Evolutionary conservation across 2,329 filamentous ascomycete species (phyloP).

Genomic region (Pestalotiopsis sp.): DNA sequence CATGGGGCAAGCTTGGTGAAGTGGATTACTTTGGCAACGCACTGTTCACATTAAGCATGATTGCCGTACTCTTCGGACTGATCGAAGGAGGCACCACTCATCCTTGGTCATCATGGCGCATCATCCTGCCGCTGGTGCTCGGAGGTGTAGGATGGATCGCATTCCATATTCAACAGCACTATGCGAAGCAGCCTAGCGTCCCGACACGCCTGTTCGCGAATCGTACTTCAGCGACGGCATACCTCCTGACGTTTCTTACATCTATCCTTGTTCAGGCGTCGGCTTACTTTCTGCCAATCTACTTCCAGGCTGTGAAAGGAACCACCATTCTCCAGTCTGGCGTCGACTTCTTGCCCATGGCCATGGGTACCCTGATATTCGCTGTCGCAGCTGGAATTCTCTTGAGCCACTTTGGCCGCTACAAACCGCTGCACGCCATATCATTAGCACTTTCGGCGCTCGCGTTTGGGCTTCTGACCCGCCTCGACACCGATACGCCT

Average conservation of each 20-base stretch:
- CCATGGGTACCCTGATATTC: conserved; percentile 18
- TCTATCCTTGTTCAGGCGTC: conserved; percentile 36
- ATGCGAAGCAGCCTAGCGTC: neutral
- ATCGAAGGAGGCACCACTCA: neutral
- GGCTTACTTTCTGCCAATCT: conserved; percentile 45
- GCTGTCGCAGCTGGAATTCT: conserved; percentile 24
- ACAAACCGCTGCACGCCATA: neutral
- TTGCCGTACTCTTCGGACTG: neutral
- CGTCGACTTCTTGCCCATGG: conserved; percentile 30
- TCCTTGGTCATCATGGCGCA: neutral
- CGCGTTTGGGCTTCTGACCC: neutral
- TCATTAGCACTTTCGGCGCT: neutral
- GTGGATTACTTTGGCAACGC: neutral
- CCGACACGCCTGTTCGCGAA: conserved; percentile 26
- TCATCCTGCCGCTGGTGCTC: neutral
- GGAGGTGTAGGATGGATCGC: neutral
- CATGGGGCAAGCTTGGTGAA: neutral
- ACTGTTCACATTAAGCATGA: neutral
- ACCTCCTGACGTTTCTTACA: conserved; percentile 36
- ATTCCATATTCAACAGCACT: neutral
- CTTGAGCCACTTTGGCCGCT: conserved; percentile 3
- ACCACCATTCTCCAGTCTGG: conserved; percentile 26
- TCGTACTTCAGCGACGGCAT: conserved; percentile 34
- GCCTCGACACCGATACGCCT: neutral
- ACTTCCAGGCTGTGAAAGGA: conserved; percentile 43